A percentile compares a stretch with the other conserved stretches of the same genome.
Conservation (phyloP, 176 grass and related monocot species). For the Juncus inflexus region DNA sequence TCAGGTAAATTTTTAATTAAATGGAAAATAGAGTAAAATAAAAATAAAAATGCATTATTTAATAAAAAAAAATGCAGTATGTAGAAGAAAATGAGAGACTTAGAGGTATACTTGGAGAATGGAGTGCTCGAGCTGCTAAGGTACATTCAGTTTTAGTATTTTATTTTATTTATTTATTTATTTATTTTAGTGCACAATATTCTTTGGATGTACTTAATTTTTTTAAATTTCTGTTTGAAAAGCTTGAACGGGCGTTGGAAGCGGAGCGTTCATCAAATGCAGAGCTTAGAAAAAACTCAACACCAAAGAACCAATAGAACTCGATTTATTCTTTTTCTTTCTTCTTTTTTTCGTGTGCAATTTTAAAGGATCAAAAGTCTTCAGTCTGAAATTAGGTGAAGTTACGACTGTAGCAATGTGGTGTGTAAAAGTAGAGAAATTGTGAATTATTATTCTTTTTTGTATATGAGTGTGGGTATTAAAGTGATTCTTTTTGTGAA, state of each 20-base stretch:
- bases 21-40: not conserved
- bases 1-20: conserved; percentile 41
- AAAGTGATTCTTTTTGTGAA: not conserved
- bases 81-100: conserved; percentile 95
- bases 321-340: not conserved
- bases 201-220: not conserved
- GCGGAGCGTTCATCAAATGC: conserved; percentile 60
- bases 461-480: too few relatives aligned
- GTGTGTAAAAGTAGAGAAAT: conserved; percentile 16
- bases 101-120: conserved; percentile 97
- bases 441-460: not conserved
- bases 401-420: not conserved
- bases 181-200: not conserved
- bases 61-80: conserved; percentile 46
- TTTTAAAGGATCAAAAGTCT: too few relatives aligned
- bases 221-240: conserved; percentile 22
- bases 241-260: conserved; percentile 92
- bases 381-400: not conserved
- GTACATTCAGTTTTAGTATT: conserved; percentile 25
- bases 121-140: conserved; percentile 95
- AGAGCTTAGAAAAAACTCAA: conserved; percentile 55
- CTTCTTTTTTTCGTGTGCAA: too few relatives aligned
- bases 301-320: conserved; percentile 31
- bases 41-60: conserved; percentile 5
- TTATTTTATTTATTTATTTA: not conserved